Conservation (phyloP, 129 eudicot genomes). For the Centella asiatica region DNA sequence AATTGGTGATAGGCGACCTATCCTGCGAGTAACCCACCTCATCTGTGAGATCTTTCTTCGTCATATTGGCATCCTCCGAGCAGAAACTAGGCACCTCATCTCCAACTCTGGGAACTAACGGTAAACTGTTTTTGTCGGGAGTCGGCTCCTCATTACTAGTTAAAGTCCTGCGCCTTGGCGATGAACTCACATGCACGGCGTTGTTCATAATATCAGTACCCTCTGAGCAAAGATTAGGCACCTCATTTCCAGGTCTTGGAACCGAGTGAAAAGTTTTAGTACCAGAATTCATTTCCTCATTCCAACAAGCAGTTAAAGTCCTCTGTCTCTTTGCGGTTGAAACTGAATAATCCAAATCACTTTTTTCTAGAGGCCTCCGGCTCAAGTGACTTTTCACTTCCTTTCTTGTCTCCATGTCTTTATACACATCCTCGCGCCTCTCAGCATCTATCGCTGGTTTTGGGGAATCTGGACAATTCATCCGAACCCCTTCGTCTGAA, state of each 20-base stretch:
- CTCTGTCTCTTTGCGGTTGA: conserved; percentile 33
- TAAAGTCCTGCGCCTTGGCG: conserved; percentile 32
- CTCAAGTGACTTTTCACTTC: conserved; percentile 17
- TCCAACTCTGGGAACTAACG: conserved; percentile 6
- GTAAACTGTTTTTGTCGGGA: conserved; percentile 8
- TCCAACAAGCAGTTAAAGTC: conserved; percentile 32
- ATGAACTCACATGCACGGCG: too few relatives aligned
- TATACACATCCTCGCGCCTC: not conserved
- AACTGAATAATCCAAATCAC: conserved; percentile 14
- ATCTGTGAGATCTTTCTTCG: conserved; percentile 17
- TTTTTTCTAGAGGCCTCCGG: conserved; percentile 26
- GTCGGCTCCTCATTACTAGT: conserved; percentile 13
- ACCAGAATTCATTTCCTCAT: conserved; percentile 15
- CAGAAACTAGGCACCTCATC: conserved; percentile 17
- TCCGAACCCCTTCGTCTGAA: not conserved
- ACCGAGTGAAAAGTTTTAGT: conserved; percentile 3
- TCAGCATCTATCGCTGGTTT: not conserved
- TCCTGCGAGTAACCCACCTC: conserved; percentile 27
- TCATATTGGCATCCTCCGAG: conserved; percentile 14
- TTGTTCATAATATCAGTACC: conserved; percentile 6
- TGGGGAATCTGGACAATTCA: conserved; percentile 13
- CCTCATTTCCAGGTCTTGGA: conserved; percentile 12
- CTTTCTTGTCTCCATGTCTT: conserved; percentile 19
- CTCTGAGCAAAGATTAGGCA: conserved; percentile 19
- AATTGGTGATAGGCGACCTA: conserved; percentile 34